phyloP scores from a whole-genome alignment of 441 rosid genomes.

The Gossypium trilobum region DNA sequence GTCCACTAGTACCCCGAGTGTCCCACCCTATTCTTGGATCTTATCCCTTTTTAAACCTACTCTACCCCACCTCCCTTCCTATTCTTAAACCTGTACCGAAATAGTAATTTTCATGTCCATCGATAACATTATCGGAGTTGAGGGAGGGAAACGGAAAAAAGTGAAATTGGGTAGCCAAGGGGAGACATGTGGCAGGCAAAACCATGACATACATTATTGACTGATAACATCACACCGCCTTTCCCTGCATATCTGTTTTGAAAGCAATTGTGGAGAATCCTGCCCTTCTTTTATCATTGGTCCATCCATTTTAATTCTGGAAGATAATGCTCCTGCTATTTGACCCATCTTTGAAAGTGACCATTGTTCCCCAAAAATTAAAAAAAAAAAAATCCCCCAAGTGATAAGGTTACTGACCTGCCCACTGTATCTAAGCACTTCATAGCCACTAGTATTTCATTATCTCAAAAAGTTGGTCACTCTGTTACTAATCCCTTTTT shows the following conservation, averaged over 20 bases:
- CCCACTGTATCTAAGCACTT: no score
- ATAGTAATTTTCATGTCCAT: no score
- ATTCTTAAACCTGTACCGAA: no score
- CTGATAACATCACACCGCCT: background rate
- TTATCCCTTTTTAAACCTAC: background rate
- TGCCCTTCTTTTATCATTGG: background rate
- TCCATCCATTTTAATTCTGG: background rate
- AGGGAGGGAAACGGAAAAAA: no score
- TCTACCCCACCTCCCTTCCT: no score
- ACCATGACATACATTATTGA: slow-evolving; percentile 9
- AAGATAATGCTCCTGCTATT: background rate
- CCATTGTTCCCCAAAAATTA: background rate
- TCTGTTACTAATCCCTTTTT: background rate
- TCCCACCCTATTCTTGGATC: background rate
- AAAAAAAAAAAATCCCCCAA: no score
- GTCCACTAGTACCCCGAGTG: background rate
- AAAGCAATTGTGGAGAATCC: background rate
- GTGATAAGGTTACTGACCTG: background rate
- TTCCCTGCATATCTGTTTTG: background rate
- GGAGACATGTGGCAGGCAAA: slow-evolving; percentile 10
- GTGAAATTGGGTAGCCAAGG: background rate
- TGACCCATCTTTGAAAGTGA: slow-evolving; percentile 20
- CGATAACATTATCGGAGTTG: no score
- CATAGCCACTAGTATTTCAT: no score
- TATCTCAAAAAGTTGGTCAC: no score